Base-by-base conservation (phyloP, 768 basidiomycete species). In the Russula sp. region DNA sequence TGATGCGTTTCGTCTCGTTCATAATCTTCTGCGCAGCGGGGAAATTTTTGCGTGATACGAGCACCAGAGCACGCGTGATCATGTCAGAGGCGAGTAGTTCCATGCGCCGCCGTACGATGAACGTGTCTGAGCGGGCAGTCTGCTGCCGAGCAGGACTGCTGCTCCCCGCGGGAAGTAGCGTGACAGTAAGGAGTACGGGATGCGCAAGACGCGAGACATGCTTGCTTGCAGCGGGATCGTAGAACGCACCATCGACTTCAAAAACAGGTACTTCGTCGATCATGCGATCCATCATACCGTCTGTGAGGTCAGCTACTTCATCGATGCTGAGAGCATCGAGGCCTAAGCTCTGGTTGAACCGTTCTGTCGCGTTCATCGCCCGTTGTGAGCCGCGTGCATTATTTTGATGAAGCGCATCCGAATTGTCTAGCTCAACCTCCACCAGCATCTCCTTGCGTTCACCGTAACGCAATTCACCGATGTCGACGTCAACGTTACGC, bases 401-500 rank as follows among this genome's bases (percentile, higher is more conserved):
- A 60, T 47, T 50, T 43, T 18, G 48, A 42, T 43, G 57, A 8
- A 48, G 45, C 20, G 68, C 67, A 60, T 91, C 88, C 57, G 78
- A 76, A 69, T 92, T 90, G 70, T 93, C 90, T 63, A 97, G 81
- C 75, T 99, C 97, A 55, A 96, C 80, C 75, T 99, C 96, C 63
- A 99, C 84, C 22, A 99, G 80, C 84, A 99, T 93, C 81, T 99
- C 97, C 75, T 96, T 92, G 70, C 85, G 82, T 78, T 98, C 95
- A n/a, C 97, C 97, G 70, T 91, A 95, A 58, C 94, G 80, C 68
- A 98, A 77, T 75, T 98, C 96, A 43, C 93, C 90, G 22, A 98
- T 81, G 70, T 98, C 94, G 60, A 98, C 85, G 71, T 99, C 95
- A 49, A 96, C 93, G 70, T 98, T 88, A 70, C 90, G 86, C 5